Base-by-base conservation (phyloP, 148 eudicot genomes). In the Vaccinium darrowii region DNA sequence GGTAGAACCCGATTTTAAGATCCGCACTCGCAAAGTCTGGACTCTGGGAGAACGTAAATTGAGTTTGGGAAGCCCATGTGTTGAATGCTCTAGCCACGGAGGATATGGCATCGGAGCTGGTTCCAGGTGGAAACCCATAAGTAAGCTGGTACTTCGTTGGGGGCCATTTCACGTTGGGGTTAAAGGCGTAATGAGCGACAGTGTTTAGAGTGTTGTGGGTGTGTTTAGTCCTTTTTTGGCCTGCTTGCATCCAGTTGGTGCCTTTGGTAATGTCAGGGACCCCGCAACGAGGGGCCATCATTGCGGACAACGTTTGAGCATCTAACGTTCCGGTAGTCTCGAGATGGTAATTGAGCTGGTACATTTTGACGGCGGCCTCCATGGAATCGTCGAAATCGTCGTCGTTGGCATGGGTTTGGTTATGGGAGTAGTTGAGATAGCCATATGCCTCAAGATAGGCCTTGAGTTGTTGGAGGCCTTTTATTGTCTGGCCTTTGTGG, bases 271-370 rank as follows among this genome's bases (percentile, higher is more conserved):
- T 86, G 16, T 86, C 88, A 8, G 84, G 57, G 2, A 52, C 53
- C 25, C 88, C 90, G 60, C 90, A 88, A 12, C 90, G 85, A 39
- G 90, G 86, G 75, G 11, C 39, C 36, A 15, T 52, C 90, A 88
- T 88, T 36, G 19, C 81, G 4, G 90, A 62, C n/a, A 84, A 71
- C 0, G 90, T 88, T 15, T 30, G 67, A 13, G 63, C 30, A 8
- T 88, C 90, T 25, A 88, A n/a, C 4, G 47, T 60, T 47, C 88
- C 86, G 2, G 90, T 86, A 25, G 85, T 23, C 0, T 86, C 76
- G 0, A 88, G 67, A 51, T 81, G 88, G 19, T 62, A 86, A 69
- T 79, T 80, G 62, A 43, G 43, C 39, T 86, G 90, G 74, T 88
- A 88, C 0, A 76, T 69, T 81, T 82, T 86, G 73, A 86, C 30